Conservation (phyloP, 495 filamentous ascomycete species). For the Jackrogersella multiformis region DNA sequence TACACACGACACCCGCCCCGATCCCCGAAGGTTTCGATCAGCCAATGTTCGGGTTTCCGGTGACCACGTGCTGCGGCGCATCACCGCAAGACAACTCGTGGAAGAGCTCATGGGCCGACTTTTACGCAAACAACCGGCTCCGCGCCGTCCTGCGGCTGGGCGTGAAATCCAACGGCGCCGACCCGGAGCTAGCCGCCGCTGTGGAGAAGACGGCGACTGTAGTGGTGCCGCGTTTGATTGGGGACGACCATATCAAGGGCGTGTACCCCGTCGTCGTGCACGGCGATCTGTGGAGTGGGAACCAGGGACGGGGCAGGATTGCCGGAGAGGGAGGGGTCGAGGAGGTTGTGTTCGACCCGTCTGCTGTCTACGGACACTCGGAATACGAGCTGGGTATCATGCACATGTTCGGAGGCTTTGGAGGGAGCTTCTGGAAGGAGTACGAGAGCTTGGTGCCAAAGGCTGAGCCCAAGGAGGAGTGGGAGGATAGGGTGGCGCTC, state of each 20-base stretch:
- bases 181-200: conserved; percentile 58
- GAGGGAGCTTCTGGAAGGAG: conserved; percentile 72
- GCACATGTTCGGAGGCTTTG: conserved; percentile 95
- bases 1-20: conserved; percentile 82
- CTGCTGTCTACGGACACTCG: conserved; percentile 80
- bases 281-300: conserved; percentile 92
- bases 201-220: conserved; percentile 68
- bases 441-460: conserved; percentile 79
- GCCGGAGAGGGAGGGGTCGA: conserved; percentile 65
- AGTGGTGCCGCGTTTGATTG: conserved; percentile 78
- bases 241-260: conserved; percentile 69
- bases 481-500: conserved; percentile 78
- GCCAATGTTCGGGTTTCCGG: conserved; percentile 81
- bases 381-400: conserved; percentile 95
- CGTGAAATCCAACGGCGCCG: conserved; percentile 68
- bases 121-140: conserved; percentile 80
- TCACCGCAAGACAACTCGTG: conserved; percentile 81
- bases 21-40: conserved; percentile 64
- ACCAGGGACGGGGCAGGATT: conserved; percentile 74
- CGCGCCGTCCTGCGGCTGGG: conserved; percentile 67
- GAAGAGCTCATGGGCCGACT: conserved; percentile 76
- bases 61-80: conserved; percentile 83
- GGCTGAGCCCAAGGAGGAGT: conserved; percentile 84
- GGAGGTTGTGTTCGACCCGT: conserved; percentile 87
- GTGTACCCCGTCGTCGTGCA: conserved; percentile 80